Percentiles rank a stretch among this genome's conserved stretches.
Conservation (phyloP, 495 filamentous ascomycete species). For the Xylona heveae region DNA sequence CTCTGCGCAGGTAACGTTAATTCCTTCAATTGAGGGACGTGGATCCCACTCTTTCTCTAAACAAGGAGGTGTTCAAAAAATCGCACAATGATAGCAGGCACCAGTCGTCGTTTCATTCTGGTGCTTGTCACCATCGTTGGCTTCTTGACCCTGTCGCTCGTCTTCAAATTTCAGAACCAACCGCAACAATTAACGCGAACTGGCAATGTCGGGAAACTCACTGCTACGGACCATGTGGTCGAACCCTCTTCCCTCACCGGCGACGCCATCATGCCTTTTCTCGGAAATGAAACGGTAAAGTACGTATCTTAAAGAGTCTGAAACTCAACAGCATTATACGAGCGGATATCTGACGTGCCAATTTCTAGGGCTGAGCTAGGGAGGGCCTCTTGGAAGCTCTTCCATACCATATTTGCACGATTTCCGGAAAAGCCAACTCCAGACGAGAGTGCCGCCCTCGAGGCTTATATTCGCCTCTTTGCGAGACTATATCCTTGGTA, state of each 20-base stretch:
- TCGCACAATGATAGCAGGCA: too few species aligned
- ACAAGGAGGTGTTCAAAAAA: too few species aligned
- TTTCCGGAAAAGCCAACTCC: conserved; percentile 70
- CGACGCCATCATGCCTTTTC: conserved; percentile 63
- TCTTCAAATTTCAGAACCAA: background rate
- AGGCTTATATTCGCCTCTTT: conserved; percentile 75
- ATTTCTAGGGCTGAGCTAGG: conserved; percentile 59
- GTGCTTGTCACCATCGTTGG: conserved; percentile 2
- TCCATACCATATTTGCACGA: conserved; percentile 88
- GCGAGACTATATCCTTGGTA: conserved; percentile 78
- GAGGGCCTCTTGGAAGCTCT: conserved; percentile 72
- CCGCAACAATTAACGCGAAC: too few species aligned
- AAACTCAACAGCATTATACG: conserved; percentile 6
- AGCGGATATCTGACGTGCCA: background rate
- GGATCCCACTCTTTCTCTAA: too few species aligned
- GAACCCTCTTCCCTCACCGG: conserved; percentile 36
- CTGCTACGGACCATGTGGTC: conserved; percentile 8
- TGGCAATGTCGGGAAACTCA: background rate
- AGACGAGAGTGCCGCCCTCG: conserved; percentile 67
- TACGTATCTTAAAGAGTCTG: conserved; percentile 18
- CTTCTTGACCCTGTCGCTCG: background rate
- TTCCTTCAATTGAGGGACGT: too few species aligned
- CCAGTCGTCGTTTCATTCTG: conserved; percentile 1
- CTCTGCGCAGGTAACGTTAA: too few species aligned
- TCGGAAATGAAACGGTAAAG: conserved; percentile 86